These are phyloP conservation scores for Xylaria grammica DNA, from an alignment of 495 filamentous ascomycete species.

Conservation along the genomic window DNA sequence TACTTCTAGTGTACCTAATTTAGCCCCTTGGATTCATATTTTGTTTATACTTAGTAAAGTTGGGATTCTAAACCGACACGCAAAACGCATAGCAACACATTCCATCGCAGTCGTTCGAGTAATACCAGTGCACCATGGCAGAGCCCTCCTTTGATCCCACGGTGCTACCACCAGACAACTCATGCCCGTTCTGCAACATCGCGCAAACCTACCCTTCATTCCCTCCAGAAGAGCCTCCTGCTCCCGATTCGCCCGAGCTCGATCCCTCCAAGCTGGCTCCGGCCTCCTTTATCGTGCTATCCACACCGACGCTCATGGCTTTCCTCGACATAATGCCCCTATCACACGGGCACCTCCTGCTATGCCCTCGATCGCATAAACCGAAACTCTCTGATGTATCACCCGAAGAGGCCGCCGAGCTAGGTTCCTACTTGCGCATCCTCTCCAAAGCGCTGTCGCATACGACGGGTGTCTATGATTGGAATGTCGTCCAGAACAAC, in stretches of 20 bases:
- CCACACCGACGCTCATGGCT: slow-evolving; percentile 72
- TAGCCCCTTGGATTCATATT: too few species aligned
- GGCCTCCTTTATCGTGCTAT: slow-evolving; percentile 71
- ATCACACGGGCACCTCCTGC: slow-evolving; percentile 74
- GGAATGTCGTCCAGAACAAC: slow-evolving; percentile 97
- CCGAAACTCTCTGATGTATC: slow-evolving; percentile 72
- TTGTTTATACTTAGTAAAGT: too few species aligned
- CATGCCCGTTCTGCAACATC: slow-evolving; percentile 74
- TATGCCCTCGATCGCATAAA: slow-evolving; percentile 73
- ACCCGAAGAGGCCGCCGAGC: slow-evolving; percentile 59
- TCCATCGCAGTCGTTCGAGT: neutral
- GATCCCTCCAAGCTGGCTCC: slow-evolving; percentile 46
- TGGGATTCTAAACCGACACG: too few species aligned
- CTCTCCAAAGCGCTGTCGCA: slow-evolving; percentile 72
- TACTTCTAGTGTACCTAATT: too few species aligned
- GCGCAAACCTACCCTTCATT: slow-evolving; percentile 51
- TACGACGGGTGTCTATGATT: slow-evolving; percentile 70
- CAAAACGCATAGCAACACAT: neutral
- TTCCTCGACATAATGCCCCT: slow-evolving; percentile 93
- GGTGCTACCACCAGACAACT: slow-evolving; percentile 23
- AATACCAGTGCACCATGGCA: slow-evolving; percentile 3
- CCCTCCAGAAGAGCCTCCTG: slow-evolving; percentile 43
- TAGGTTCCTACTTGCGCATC: slow-evolving; percentile 75
- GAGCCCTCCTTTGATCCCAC: slow-evolving; percentile 33
- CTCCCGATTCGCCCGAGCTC: slow-evolving; percentile 36